Evolutionary conservation across 768 basidiomycete species (phyloP).

Genomic region (Xerocomellus intermedius): DNA sequence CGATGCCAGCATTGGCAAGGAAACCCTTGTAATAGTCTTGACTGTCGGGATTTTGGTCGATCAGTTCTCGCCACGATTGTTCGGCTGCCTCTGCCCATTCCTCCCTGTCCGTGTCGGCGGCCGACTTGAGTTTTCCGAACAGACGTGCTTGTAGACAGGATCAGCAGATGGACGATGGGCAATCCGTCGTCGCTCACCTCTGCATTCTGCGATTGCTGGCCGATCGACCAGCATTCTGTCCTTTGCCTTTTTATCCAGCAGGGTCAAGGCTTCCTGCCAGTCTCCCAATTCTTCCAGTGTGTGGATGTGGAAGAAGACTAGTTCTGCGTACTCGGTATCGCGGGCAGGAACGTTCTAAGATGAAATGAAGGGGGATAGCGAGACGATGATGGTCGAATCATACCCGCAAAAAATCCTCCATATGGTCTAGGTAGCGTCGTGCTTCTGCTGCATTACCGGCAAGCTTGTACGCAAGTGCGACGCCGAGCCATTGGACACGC

Average conservation of each 20-base stretch:
- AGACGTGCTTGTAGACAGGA: conserved; percentile 59
- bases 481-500: conserved; percentile 86
- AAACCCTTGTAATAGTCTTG: conserved; percentile 78
- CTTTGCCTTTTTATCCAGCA: conserved; percentile 66
- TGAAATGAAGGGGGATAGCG: conserved; percentile 6
- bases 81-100: conserved; percentile 66
- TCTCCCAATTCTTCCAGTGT: conserved; percentile 74
- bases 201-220: conserved; percentile 60
- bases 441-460: conserved; percentile 73
- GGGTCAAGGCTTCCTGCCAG: conserved; percentile 52
- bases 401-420: conserved; percentile 71
- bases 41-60: conserved; percentile 84
- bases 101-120: conserved; percentile 8
- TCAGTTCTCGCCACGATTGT: conserved; percentile 73
- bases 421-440: conserved; percentile 68
- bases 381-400: neutral
- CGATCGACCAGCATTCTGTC: conserved; percentile 69
- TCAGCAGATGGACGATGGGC: conserved; percentile 1
- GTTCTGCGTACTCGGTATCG: conserved; percentile 83
- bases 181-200: conserved; percentile 45
- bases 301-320: conserved; percentile 71
- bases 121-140: conserved; percentile 52
- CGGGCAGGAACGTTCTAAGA: conserved; percentile 69
- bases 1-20: conserved; percentile 61
- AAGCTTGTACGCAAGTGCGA: conserved; percentile 87